Evolutionary conservation across 2,329 filamentous ascomycete species (phyloP).

Genomic region (Cryphonectria nitschkei): DNA sequence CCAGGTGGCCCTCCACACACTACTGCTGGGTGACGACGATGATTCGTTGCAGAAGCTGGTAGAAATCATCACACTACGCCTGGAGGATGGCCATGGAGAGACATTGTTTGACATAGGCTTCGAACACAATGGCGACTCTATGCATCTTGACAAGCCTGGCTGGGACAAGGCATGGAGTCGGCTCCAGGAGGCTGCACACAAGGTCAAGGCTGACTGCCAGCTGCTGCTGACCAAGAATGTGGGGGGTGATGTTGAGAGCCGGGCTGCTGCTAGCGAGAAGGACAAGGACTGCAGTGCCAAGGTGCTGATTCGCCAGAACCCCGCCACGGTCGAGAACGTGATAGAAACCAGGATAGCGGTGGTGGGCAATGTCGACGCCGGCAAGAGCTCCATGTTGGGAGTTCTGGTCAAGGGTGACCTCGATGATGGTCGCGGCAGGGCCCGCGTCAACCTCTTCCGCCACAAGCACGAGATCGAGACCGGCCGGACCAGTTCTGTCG

Average conservation of each 20-base stretch:
- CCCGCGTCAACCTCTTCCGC: constrained; percentile 92
- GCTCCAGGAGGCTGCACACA: constrained; percentile 66
- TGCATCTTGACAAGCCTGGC: constrained; percentile 73
- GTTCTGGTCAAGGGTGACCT: constrained; percentile 94
- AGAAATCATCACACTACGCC: constrained; percentile 66
- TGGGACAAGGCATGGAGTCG: constrained; percentile 75
- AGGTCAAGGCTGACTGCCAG: constrained; percentile 73
- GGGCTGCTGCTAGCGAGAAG: constrained; percentile 61
- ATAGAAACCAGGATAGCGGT: constrained; percentile 97
- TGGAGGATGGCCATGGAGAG: constrained; percentile 87
- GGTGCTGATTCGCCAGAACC: constrained; percentile 76
- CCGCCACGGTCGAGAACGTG: constrained; percentile 77
- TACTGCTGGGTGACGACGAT: constrained; percentile 69
- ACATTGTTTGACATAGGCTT: constrained; percentile 89
- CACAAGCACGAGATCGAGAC: constrained; percentile 99
- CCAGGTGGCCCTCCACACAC: constrained; percentile 71
- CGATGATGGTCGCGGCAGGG: constrained; percentile 91
- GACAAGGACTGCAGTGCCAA: constrained; percentile 83
- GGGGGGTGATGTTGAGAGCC: constrained; percentile 74
- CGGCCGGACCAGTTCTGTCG: constrained; percentile 91
- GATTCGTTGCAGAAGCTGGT: constrained; percentile 66
- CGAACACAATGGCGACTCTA: constrained; percentile 85
- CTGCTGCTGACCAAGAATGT: constrained; percentile 90
- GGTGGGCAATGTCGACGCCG: constrained; percentile 96
- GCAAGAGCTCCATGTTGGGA: constrained; percentile 94